Evolutionary conservation across 2,329 filamentous ascomycete species (phyloP), one percentile per base, ranked within the genome.

Genomic region (Fusarium brachygibbosum): DNA sequence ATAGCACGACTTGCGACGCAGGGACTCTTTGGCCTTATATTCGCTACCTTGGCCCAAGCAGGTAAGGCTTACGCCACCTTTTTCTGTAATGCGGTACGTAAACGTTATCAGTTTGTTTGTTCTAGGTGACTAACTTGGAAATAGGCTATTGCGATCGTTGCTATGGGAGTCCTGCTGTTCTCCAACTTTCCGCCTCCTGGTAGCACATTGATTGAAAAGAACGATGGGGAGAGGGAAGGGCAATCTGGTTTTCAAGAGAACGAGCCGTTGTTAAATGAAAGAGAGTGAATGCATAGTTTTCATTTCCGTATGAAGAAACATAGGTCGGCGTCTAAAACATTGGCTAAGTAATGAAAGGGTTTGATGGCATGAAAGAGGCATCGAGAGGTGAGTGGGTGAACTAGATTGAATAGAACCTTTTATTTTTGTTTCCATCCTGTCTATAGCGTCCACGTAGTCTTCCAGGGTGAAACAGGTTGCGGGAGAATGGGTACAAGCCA

Each of bases 21-120:
- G 60, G 88, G 88, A 0, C 70, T 92, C 0, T 93, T 93, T 68
- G 90, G 91, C 0, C 81, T 91, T 16, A 81, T 91, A 0, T 93
- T 92, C 75, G 86, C 89, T 0, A 85, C 83, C 0, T 83, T 93
- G 44, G 88, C 91, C 0, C 82, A 84, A 34, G 79, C 86, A 1
- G 90, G 88, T 1, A 84, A 85, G 70, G 83, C 86, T 0, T 84
- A 90, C 58, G 79, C 89, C 11, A 91, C 90, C 0, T 93, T 93
- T 72, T 86, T 87, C 49, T 88, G 85, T 74, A 93, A 93, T 71
- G 90, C 88, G 6, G 87, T 87, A 73, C 72, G 85, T 60, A 2
- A 6, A 10, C 3, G 0, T 6, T 2, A 4, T 2, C 13, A 3
- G 8, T 6, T 0, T 1, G 7, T 1, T 3, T 0, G 0, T 2